A percentile compares a stretch with the other conserved stretches of the same genome.
These are phyloP conservation scores for Periconia sp. DNA, from an alignment of 2,329 filamentous ascomycete species.

Conservation along the genomic window DNA sequence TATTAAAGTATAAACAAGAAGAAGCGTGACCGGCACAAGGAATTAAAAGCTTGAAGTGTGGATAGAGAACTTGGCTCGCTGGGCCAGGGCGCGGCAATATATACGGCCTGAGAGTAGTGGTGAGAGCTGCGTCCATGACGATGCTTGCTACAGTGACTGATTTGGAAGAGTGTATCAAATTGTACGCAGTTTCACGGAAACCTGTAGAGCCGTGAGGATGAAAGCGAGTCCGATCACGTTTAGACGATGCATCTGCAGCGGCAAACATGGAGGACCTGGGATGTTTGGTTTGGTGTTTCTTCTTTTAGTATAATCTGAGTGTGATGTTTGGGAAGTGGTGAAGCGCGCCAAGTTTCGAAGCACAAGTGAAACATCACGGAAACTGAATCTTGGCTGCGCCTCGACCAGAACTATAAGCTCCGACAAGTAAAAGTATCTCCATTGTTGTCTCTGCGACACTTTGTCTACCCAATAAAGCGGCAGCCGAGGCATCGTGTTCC, in stretches of 20 bases:
- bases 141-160: conserved; percentile 18
- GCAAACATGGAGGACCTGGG: conserved; percentile 18
- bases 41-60: conserved; percentile 24
- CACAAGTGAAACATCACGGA: conserved; percentile 33
- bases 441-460: neutral
- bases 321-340: conserved; percentile 27
- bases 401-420: neutral
- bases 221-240: conserved; percentile 5
- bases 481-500: neutral
- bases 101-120: conserved; percentile 13
- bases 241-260: conserved; percentile 7
- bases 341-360: conserved; percentile 32
- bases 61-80: conserved; percentile 10
- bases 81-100: conserved; percentile 15
- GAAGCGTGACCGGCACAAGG: conserved; percentile 38
- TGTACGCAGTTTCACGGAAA: conserved; percentile 31
- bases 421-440: neutral
- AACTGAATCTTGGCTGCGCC: conserved; percentile 10
- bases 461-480: no score
- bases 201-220: conserved; percentile 14
- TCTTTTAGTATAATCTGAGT: conserved; percentile 13
- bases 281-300: conserved; percentile 18
- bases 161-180: conserved; percentile 28
- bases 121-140: conserved; percentile 12
- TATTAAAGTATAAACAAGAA: conserved; percentile 14